These are phyloP conservation scores for Meira miltonrushii DNA, from an alignment of 1,284 basidiomycete species.

Conservation along the genomic window DNA sequence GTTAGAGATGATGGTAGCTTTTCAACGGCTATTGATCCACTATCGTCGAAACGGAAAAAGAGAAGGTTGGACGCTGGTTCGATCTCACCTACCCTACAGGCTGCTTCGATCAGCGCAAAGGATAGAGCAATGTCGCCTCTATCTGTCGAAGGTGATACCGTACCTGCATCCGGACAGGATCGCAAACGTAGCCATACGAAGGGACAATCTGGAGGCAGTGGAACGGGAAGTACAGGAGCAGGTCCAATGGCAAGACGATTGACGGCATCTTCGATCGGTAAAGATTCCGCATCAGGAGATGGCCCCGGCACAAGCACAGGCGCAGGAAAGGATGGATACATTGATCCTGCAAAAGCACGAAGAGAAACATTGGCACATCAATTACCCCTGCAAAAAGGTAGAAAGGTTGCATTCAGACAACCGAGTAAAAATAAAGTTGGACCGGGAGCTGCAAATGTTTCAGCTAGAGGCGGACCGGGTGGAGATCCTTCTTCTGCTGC, in stretches of 20 bases:
- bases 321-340: background rate
- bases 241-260: slow-evolving; percentile 2
- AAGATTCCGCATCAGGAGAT: slow-evolving; percentile 1
- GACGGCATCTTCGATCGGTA: slow-evolving; percentile 6
- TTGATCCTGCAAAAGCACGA: slow-evolving; percentile 24
- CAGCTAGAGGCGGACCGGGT: background rate
- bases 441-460: slow-evolving; percentile 5
- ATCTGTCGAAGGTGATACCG: background rate
- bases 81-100: background rate
- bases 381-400: slow-evolving; percentile 27
- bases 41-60: slow-evolving; percentile 3
- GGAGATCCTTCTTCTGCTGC: slow-evolving; percentile 4
- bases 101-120: background rate
- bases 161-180: background rate
- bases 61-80: background rate
- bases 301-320: background rate
- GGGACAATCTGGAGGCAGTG: background rate
- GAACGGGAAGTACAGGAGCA: slow-evolving; percentile 1
- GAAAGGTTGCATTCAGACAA: slow-evolving; percentile 37
- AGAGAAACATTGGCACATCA: slow-evolving; percentile 22
- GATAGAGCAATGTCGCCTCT: slow-evolving; percentile 1
- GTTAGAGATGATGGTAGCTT: slow-evolving; percentile 1
- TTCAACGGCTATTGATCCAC: slow-evolving; percentile 8
- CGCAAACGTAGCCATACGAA: background rate
- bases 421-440: slow-evolving; percentile 16